Base-by-base conservation (phyloP, 2,329 filamentous ascomycete species). In the Arthrinium puccinioides region DNA sequence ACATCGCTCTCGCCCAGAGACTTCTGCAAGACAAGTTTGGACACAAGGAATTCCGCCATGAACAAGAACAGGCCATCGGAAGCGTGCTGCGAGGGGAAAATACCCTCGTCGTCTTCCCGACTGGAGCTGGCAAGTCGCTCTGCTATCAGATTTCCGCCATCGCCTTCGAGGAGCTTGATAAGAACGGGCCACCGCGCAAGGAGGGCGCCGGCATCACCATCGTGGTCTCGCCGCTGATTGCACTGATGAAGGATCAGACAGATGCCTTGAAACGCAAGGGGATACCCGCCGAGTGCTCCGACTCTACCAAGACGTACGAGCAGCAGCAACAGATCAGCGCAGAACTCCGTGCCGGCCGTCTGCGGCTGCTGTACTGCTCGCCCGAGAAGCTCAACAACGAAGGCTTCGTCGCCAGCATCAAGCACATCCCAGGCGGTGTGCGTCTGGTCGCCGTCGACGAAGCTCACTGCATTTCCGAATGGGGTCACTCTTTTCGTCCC, bases 341-440 rank as follows among this genome's bases (percentile, higher is more conserved):
- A 9, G 53, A 51, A 14, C 52, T 70, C 36, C 59, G 63, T 13
- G 57, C 63, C 25, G 74, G 71, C 1, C 54, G 63, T 10, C 49
- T 79, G 7, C 68, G 72, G 4, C 49, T 80, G 3, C 53, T 80
- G 4, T 79, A 78, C 42, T 76, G 73, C 36, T 71, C 75, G 0
- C 76, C 76, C 0, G 76, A 80, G 51, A 62, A 73, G 6, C 59
- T 80, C 9, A 79, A 78, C 47, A 79, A 79, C 39, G 74, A 79
- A 46, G 68, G 67, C 0, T 79, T 80, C 33, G 64, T 79, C 6
- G 65, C 69, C 32, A 69, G 60, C 13, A 74, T 79, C 53, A 73
- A 70, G 29, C 53, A 64, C 10, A 66, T 76, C 0, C 64, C 65
- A 1, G 74, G 74, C 3, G 74, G 74, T 6, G 62, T 79, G 2